Percentiles rank a stretch among this genome's conserved stretches.
Evolutionary conservation across 2,329 filamentous ascomycete genomes (phyloP).

Genomic region (Trichophaea hybrida): DNA sequence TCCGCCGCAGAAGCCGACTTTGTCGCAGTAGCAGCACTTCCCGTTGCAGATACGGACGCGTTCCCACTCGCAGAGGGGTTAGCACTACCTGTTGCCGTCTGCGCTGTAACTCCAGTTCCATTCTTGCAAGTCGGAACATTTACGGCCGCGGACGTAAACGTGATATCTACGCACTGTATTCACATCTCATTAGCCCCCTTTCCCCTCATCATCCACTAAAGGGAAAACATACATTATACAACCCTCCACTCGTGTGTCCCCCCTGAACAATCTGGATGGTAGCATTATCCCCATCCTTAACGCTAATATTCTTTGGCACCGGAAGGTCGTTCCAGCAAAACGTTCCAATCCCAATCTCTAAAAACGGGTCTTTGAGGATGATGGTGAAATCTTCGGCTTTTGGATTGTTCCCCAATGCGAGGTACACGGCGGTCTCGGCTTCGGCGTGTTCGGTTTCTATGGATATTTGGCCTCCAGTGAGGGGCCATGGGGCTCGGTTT

Average conservation of each 20-base stretch:
- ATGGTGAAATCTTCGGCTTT: slow-evolving; percentile 14
- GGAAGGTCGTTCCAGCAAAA: slow-evolving; percentile 20
- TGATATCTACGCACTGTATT: slow-evolving; percentile 86
- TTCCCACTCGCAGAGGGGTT: not conserved
- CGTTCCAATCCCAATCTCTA: slow-evolving; percentile 18
- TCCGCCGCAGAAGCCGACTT: too few relatives aligned
- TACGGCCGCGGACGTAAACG: slow-evolving; percentile 54
- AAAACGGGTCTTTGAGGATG: slow-evolving; percentile 9
- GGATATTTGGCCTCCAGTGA: slow-evolving; percentile 12
- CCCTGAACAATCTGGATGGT: slow-evolving; percentile 79
- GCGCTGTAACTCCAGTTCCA: slow-evolving; percentile 47
- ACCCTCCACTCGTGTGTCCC: slow-evolving; percentile 57
- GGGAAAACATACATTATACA: slow-evolving; percentile 39
- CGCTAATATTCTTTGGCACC: slow-evolving; percentile 3
- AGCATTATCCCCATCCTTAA: slow-evolving; percentile 54
- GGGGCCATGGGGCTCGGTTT: slow-evolving; percentile 15
- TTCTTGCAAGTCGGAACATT: slow-evolving; percentile 62
- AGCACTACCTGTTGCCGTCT: slow-evolving; percentile 28
- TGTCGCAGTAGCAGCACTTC: too few relatives aligned
- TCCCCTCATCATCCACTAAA: not conserved
- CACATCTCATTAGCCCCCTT: not conserved
- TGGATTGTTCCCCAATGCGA: slow-evolving; percentile 17
- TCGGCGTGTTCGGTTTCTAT: slow-evolving; percentile 22
- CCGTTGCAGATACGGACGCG: too few relatives aligned
- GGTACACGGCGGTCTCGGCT: slow-evolving; percentile 21